Conservation (phyloP, 257 asterid genomes). For the Gentiana straminea region DNA sequence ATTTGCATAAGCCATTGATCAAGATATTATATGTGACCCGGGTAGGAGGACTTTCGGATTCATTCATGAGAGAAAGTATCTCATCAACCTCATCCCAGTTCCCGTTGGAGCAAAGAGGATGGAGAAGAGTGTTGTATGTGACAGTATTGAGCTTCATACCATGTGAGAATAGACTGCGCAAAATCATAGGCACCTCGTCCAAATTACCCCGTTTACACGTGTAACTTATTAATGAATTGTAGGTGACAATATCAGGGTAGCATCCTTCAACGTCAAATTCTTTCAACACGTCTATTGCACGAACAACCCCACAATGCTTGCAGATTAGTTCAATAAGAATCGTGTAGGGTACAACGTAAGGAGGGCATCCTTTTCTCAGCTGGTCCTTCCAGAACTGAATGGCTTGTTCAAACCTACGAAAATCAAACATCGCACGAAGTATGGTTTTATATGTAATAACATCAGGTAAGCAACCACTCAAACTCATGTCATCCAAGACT, state of each 20-base stretch:
- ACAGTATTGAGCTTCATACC: constrained; percentile 66
- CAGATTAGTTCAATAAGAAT: constrained; percentile 58
- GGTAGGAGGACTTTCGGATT: constrained; percentile 47
- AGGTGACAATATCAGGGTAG: constrained; percentile 73
- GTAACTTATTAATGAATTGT: constrained; percentile 57
- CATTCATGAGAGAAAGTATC: constrained; percentile 49
- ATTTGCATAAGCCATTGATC: constrained; percentile 71
- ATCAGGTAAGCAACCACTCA: constrained; percentile 86
- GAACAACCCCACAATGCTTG: constrained; percentile 42
- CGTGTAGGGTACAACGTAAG: constrained; percentile 55
- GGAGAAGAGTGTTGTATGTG: constrained; percentile 74
- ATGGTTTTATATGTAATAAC: constrained; percentile 63
- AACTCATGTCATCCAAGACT: constrained; percentile 61
- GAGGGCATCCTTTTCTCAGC: constrained; percentile 78
- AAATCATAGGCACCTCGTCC: constrained; percentile 36
- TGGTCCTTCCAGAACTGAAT: constrained; percentile 69
- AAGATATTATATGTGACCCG: constrained; percentile 62
- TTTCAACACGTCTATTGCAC: constrained; percentile 70
- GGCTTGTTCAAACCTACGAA: constrained; percentile 52
- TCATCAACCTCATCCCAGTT: constrained; percentile 61
- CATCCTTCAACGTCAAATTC: constrained; percentile 79
- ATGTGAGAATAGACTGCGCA: constrained; percentile 41
- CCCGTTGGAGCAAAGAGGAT: constrained; percentile 50
- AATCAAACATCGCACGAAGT: constrained; percentile 54
- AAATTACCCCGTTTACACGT: constrained; percentile 53